Evolutionary conservation across 2,329 filamentous ascomycete species (phyloP), one percentile per base, ranked within the genome.

Genomic region (Penicillium vulpinum): DNA sequence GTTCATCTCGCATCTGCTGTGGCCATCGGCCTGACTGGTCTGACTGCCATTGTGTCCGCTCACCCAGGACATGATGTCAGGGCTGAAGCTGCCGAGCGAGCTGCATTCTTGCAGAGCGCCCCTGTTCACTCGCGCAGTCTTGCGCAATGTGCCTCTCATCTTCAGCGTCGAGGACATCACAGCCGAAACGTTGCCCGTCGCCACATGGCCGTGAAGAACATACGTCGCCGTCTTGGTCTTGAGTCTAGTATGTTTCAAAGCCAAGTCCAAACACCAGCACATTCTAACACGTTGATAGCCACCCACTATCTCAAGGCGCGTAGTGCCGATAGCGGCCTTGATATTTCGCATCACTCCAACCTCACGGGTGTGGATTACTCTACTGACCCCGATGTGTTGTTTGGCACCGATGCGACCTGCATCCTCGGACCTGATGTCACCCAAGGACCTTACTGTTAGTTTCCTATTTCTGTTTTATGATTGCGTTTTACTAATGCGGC

Each of bases 381-480:
- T 11, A 67, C 64, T 11, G 65, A 67, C 50, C 65, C 68, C 4
- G 57, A 49, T 0, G 58, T 68, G 6, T 59, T 75, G 28, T 74
- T 74, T 38, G 59, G 63, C 13, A 70, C 69, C 8, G 67, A 70
- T 65, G 40, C 73, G 61, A 57, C 78, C 18, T 84, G 81, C 59
- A 70, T 83, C 26, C 71, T 84, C 28, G 79, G 75, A n/a, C 80
- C 81, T 0, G 81, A 84, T 65, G 77, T 79, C 21, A 83, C 78
- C 3, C 74, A 83, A 65, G 82, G 82, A 0, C 82, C 82, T 21
- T 85, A 83, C 72, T 85, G 69, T 72, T 28, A 24, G 68, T 3
- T 33, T n/a, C 8, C 18, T 18, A 16, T 22, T 47, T 33, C 10
- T n/a, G 4, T 5, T n/a, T 10, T 26, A 24, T 11, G 2, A 6